Evolutionary conservation across 129 eudicot genomes (phyloP).

Genomic region (Dittrichia graveolens): DNA sequence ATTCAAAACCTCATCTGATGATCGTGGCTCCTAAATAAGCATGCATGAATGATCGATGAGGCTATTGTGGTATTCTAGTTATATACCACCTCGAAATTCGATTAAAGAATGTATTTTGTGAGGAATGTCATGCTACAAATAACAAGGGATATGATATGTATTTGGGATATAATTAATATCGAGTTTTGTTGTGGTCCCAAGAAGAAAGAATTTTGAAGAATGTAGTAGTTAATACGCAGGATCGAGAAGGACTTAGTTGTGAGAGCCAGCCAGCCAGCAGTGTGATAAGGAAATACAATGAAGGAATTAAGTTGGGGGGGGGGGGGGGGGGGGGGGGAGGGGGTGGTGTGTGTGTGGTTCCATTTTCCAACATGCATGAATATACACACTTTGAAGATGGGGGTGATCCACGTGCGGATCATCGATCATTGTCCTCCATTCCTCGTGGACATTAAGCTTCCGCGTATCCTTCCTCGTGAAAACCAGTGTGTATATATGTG

Average conservation of each 20-base stretch:
- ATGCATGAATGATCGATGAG: background rate
- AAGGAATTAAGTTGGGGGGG: slow-evolving; percentile 35
- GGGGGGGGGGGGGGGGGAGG: background rate
- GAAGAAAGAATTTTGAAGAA: slow-evolving; percentile 39
- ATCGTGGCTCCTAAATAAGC: slow-evolving; percentile 11
- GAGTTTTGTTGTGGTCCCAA: slow-evolving; percentile 39
- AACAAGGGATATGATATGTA: slow-evolving; percentile 36
- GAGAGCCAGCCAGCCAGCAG: slow-evolving; percentile 26
- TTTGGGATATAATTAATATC: slow-evolving; percentile 2
- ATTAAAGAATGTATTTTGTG: slow-evolving; percentile 18
- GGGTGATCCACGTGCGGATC: slow-evolving; percentile 41
- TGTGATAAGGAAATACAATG: slow-evolving; percentile 41
- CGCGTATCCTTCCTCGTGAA: slow-evolving; percentile 39
- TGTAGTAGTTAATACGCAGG: slow-evolving; percentile 25
- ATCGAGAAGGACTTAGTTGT: slow-evolving; percentile 41
- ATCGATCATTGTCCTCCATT: slow-evolving; percentile 31
- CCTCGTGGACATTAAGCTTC: slow-evolving; percentile 35
- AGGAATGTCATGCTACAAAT: slow-evolving; percentile 45
- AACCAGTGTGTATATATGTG: slow-evolving; percentile 9
- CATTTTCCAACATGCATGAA: slow-evolving; percentile 41
- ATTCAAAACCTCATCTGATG: slow-evolving; percentile 11
- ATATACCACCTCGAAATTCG: slow-evolving; percentile 15
- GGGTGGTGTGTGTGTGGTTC: slow-evolving; percentile 34
- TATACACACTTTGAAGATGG: slow-evolving; percentile 31
- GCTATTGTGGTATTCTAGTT: background rate